Evolutionary conservation across 331 rosid species (phyloP).

Genomic region (Arachis monticola): DNA sequence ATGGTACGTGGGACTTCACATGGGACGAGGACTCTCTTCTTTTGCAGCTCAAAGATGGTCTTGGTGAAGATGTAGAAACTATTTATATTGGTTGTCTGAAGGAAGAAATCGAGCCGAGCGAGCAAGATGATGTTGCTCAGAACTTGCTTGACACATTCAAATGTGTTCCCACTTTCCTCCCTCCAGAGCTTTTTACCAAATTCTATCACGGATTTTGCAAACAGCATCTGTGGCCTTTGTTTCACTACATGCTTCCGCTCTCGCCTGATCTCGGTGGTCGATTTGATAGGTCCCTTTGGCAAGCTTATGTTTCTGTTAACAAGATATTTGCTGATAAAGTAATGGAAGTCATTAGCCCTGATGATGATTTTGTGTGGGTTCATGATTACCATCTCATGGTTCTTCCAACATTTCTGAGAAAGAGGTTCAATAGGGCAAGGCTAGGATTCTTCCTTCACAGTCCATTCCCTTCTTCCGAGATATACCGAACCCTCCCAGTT

Average conservation of each 20-base stretch:
- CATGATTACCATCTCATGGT: constrained; percentile 98
- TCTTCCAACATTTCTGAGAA: constrained; percentile 90
- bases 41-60: constrained; percentile 92
- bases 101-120: constrained; percentile 70
- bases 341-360: constrained; percentile 95
- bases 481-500: constrained; percentile 91
- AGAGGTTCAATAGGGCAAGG: constrained; percentile 81
- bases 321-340: constrained; percentile 97
- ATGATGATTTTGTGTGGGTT: constrained; percentile 96
- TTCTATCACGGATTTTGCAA: constrained; percentile 97
- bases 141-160: constrained; percentile 77
- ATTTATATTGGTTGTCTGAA: constrained; percentile 86
- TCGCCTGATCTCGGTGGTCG: constrained; percentile 97
- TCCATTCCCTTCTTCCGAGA: constrained; percentile 96
- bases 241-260: constrained; percentile 96
- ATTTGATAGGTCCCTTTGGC: constrained; percentile 89
- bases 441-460: constrained; percentile 94
- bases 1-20: constrained; percentile 74
- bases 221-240: constrained; percentile 91
- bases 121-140: constrained; percentile 94
- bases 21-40: constrained; percentile 97
- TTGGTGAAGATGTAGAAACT: constrained; percentile 87
- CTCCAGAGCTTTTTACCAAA: constrained; percentile 78
- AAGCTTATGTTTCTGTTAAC: constrained; percentile 94
- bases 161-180: constrained; percentile 88